These are phyloP conservation scores for Raffaelea albimanens DNA, from an alignment of 2,329 filamentous ascomycete species.

Conservation along the genomic window DNA sequence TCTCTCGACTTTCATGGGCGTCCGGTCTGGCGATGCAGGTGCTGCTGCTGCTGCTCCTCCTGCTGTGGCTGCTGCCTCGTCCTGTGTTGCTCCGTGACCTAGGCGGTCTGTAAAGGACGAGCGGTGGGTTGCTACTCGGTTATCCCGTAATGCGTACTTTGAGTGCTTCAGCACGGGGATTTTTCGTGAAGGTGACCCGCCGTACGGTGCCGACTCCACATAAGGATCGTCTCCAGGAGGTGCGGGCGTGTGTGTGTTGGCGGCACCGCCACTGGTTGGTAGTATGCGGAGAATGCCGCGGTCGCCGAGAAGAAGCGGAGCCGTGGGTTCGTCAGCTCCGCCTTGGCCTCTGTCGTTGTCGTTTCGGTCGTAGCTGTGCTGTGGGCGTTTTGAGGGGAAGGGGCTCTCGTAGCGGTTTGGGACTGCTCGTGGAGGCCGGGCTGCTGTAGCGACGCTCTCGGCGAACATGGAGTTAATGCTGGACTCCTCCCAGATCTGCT, in stretches of 20 bases:
- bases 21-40: constrained; percentile 13
- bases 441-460: constrained; percentile 9
- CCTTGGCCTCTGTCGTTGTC: background rate
- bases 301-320: constrained; percentile 25
- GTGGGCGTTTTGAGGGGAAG: constrained; percentile 12
- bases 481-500: constrained; percentile 26
- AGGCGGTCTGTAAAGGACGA: constrained; percentile 12
- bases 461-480: constrained; percentile 23
- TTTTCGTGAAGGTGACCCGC: constrained; percentile 19
- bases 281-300: constrained; percentile 27
- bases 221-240: constrained; percentile 17
- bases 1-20: constrained; percentile 3
- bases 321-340: constrained; percentile 1
- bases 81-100: constrained; percentile 3
- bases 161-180: constrained; percentile 18
- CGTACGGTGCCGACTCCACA: constrained; percentile 15
- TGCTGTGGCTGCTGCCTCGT: too few relatives aligned
- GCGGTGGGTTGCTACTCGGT: constrained; percentile 15
- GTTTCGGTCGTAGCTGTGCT: constrained; percentile 13
- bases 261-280: constrained; percentile 9
- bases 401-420: constrained; percentile 8
- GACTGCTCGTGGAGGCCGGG: constrained; percentile 1
- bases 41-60: too few relatives aligned
- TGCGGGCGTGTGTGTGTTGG: constrained; percentile 12
- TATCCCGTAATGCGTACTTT: constrained; percentile 31